These are phyloP conservation scores for Penicillium subrubescens DNA, from an alignment of 495 filamentous ascomycete species.

Conservation along the genomic window DNA sequence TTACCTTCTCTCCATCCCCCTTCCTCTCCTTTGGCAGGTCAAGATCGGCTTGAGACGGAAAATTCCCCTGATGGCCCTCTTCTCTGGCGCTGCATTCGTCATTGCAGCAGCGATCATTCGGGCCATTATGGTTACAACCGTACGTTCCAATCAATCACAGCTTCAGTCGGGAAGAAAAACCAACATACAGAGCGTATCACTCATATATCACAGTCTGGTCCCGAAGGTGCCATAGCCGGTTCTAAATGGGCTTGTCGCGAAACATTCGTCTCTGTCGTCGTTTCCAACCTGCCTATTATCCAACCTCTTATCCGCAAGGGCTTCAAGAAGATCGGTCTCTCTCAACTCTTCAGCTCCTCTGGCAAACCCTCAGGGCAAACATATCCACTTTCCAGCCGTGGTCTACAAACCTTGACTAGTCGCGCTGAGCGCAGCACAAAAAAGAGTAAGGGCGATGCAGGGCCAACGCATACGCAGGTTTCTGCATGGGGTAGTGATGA, in stretches of 20 bases:
- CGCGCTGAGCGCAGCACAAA: conserved; percentile 13
- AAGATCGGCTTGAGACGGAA: conserved; percentile 49
- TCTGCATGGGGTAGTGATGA: conserved; percentile 38
- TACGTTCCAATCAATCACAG: conserved; percentile 16
- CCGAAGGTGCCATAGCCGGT: conserved; percentile 44
- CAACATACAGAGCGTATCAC: background rate
- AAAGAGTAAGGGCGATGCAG: conserved; percentile 19
- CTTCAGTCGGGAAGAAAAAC: background rate
- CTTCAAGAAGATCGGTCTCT: conserved; percentile 34
- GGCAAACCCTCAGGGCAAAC: conserved; percentile 19
- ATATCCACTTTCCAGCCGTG: conserved; percentile 25
- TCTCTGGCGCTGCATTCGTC: conserved; percentile 57
- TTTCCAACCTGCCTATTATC: conserved; percentile 59
- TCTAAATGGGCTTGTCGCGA: conserved; percentile 61
- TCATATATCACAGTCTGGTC: conserved; percentile 15
- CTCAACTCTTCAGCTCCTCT: conserved; percentile 30
- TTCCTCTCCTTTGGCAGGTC: conserved; percentile 53
- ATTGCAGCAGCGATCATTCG: conserved; percentile 59
- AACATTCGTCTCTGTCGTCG: conserved; percentile 56
- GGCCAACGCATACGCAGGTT: conserved; percentile 16
- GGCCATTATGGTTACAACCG: conserved; percentile 51
- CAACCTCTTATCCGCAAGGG: conserved; percentile 48
- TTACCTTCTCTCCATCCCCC: conserved; percentile 53
- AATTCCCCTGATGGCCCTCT: conserved; percentile 50
- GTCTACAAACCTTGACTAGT: conserved; percentile 18